Evolutionary conservation across 2,329 filamentous ascomycete species (phyloP).

Genomic region (Thelonectria blattea): DNA sequence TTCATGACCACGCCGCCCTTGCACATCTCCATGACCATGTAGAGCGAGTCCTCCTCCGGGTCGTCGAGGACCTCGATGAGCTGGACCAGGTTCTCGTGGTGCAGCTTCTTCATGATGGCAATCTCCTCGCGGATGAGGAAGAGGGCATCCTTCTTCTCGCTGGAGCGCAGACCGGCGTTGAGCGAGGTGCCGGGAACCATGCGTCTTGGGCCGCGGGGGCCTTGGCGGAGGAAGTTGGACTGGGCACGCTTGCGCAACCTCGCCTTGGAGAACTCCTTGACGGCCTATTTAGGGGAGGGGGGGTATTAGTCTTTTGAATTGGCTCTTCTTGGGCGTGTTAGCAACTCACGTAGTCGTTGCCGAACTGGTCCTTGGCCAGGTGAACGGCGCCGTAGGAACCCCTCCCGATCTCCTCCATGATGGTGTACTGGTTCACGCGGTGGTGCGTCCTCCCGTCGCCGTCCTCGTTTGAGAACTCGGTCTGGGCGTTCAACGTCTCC

Average conservation of each 20-base stretch:
- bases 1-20: constrained; percentile 98
- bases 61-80: constrained; percentile 95
- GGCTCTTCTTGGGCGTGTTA: not conserved
- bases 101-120: constrained; percentile 98
- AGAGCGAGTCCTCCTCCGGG: constrained; percentile 91
- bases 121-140: constrained; percentile 94
- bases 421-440: constrained; percentile 92
- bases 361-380: constrained; percentile 86
- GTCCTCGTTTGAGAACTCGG: constrained; percentile 85
- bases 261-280: constrained; percentile 97
- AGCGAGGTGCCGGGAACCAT: constrained; percentile 37
- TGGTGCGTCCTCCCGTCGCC: constrained; percentile 82
- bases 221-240: constrained; percentile 76
- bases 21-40: constrained; percentile 99
- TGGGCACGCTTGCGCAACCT: constrained; percentile 88
- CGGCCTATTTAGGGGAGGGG: constrained; percentile 65
- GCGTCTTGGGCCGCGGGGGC: constrained; percentile 45
- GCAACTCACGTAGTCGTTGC: constrained; percentile 83
- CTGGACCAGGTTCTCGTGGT: constrained; percentile 92
- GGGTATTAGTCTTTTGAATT: constrained; percentile 1
- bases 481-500: constrained; percentile 91
- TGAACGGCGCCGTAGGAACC: constrained; percentile 96
- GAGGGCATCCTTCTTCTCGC: constrained; percentile 73
- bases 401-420: constrained; percentile 94
- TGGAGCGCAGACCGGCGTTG: constrained; percentile 43